Base-by-base conservation (phyloP, 192 early-diverging fungal species). In the Diversispora eburnea region DNA sequence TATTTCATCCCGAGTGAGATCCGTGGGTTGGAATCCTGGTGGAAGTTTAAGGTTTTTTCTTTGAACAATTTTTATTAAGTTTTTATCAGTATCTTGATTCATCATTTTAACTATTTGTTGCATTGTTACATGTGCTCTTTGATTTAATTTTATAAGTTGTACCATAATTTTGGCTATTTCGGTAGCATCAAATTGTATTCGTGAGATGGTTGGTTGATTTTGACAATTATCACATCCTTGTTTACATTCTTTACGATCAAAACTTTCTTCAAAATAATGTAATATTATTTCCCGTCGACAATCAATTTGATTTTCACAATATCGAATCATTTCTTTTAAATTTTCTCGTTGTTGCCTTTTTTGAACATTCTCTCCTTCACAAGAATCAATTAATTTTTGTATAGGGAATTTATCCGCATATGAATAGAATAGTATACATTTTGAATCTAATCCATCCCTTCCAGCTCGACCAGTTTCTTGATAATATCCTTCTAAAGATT, bases 401-500 rank as follows among this genome's bases (percentile, higher is more conserved):
- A 95, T 87, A 54, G 84, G 87, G 1, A 57, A 61, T 77, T 91
- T 93, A 81, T 96, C 95, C 8, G 75, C 71, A 76, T 88, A 94
- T 0, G 84, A 80, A 77, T 94, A 97, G 55, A 87, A 98, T 51
- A 98, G 74, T 5, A 95, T 83, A 67, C 96, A 98, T n/a, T 84
- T 79, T 0, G 93, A 90, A 46, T 85, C 82, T 63, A 89, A 84
- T 7, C 97, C 96, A 80, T 99, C 97, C 17, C 97, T 89, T 3
- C 97, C 96, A 0, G 95, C 94, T 15, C 97, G 90, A 3, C 97
- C 96, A 0, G 94, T 99, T 77, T 99, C 97, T 80, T 97, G 92
- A 73, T 96, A 96, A 75, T 99, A 99, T 0, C 93, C 94, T 79
- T 99, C 97, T 1, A 99, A 75, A 47, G 91, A 94, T 10, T 91